Conservation (phyloP, 2,329 filamentous ascomycete species). For the Aschersonia sp. region DNA sequence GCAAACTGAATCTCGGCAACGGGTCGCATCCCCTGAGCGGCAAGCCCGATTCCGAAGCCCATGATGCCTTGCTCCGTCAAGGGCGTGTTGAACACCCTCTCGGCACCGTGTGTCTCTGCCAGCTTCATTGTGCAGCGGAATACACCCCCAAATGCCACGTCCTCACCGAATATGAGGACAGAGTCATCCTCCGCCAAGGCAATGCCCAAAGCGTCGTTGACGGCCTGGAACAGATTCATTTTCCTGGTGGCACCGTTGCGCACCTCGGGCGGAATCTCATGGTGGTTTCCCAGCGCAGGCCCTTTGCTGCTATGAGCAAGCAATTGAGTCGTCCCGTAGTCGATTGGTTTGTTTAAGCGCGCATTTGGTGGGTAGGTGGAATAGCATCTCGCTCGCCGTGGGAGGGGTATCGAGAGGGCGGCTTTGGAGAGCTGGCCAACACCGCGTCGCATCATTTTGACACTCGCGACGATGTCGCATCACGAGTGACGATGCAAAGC, state of each 20-base stretch:
- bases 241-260: conserved; percentile 62
- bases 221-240: conserved; percentile 85
- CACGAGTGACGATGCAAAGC: neutral
- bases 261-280: conserved; percentile 54
- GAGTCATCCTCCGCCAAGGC: conserved; percentile 73
- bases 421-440: conserved; percentile 15
- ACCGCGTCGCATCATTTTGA: conserved; percentile 17
- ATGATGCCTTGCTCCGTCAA: conserved; percentile 88
- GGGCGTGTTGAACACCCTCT: conserved; percentile 92
- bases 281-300: conserved; percentile 45
- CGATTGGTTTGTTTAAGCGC: conserved; percentile 69
- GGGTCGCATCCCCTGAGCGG: conserved; percentile 81
- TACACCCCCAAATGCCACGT: conserved; percentile 92
- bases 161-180: conserved; percentile 87
- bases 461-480: conserved; percentile 1
- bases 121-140: conserved; percentile 91
- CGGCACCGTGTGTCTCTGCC: conserved; percentile 70
- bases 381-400: conserved; percentile 21
- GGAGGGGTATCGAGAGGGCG: conserved; percentile 8
- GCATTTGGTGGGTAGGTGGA: conserved; percentile 45
- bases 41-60: conserved; percentile 82
- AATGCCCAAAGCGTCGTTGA: conserved; percentile 78
- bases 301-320: conserved; percentile 64
- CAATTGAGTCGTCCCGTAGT: conserved; percentile 71
- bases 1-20: conserved; percentile 94